Percentiles rank a stretch among this genome's conserved stretches.
These are phyloP conservation scores for Microbotryum scabiosae DNA, from an alignment of 1,284 basidiomycete genomes.

Conservation along the genomic window DNA sequence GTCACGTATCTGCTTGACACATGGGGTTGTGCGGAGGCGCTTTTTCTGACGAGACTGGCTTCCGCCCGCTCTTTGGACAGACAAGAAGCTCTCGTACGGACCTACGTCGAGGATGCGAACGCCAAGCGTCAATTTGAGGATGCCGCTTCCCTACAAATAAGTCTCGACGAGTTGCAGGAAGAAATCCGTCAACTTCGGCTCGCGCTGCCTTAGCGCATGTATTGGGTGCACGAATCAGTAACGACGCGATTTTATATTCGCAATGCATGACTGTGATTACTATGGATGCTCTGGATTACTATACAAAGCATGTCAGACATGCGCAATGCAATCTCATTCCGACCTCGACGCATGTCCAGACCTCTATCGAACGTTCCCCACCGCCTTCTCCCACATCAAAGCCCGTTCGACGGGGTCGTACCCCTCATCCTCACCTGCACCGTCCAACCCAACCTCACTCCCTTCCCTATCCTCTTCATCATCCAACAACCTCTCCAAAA, in stretches of 20 bases:
- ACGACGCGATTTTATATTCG: too few species aligned
- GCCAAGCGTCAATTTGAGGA: conserved; percentile 34
- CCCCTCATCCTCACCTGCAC: too few species aligned
- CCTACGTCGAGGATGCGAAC: conserved; percentile 35
- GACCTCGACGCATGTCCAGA: too few species aligned
- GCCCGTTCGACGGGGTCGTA: too few species aligned
- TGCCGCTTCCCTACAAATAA: conserved; percentile 36
- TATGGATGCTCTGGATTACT: too few species aligned
- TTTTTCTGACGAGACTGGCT: neutral
- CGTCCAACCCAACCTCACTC: too few species aligned
- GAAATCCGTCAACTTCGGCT: conserved; percentile 16
- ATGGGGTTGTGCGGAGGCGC: neutral
- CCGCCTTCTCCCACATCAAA: too few species aligned
- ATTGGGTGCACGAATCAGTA: neutral
- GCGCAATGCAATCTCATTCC: neutral
- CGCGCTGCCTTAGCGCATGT: neutral
- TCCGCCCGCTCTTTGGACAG: conserved; percentile 5
- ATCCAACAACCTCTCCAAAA: too few species aligned
- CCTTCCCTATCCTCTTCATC: too few species aligned
- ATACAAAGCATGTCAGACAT: neutral
- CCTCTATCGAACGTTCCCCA: too few species aligned
- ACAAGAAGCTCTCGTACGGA: conserved; percentile 32
- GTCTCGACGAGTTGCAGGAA: conserved; percentile 37
- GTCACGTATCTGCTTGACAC: conserved; percentile 1
- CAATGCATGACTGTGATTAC: too few species aligned